phyloP scores from a whole-genome alignment of 1,284 basidiomycete species.

The Cystobasidiaceae sp. region DNA sequence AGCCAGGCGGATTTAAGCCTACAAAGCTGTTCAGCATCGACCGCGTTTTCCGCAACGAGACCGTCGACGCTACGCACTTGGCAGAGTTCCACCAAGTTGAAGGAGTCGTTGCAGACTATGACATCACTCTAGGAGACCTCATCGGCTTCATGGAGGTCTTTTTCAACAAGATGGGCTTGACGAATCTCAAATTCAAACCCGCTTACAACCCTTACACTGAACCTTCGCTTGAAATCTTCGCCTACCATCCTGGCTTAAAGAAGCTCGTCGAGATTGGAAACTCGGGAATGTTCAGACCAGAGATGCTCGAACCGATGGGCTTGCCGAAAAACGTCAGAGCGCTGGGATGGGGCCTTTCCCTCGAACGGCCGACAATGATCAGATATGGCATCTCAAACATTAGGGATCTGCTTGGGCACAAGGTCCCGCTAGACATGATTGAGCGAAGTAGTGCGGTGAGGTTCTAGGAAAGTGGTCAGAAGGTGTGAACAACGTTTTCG shows the following conservation, averaged over 20 bases:
- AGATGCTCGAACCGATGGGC: conserved; percentile 99
- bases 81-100: conserved; percentile 99
- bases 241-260: conserved; percentile 88
- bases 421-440: conserved; percentile 53
- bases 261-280: conserved; percentile 88
- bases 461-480: no score
- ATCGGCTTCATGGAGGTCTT: conserved; percentile 98
- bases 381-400: conserved; percentile 91
- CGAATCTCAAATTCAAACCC: conserved; percentile 53
- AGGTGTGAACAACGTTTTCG: no score
- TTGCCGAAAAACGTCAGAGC: conserved; percentile 95
- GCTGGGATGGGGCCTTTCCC: conserved; percentile 90
- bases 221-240: conserved; percentile 99
- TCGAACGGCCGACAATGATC: conserved; percentile 99
- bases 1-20: conserved; percentile 76
- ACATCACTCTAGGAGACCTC: conserved; percentile 90
- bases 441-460: conserved; percentile 24
- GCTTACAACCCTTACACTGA: conserved; percentile 96
- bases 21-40: conserved; percentile 98
- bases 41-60: conserved; percentile 97
- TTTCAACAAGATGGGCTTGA: conserved; percentile 90
- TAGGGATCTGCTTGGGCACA: conserved; percentile 92
- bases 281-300: conserved; percentile 98
- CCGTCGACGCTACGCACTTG: conserved; percentile 97
- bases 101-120: conserved; percentile 93